Base-by-base conservation (phyloP, 306 rosid genomes). In the Prosopis cineraria region DNA sequence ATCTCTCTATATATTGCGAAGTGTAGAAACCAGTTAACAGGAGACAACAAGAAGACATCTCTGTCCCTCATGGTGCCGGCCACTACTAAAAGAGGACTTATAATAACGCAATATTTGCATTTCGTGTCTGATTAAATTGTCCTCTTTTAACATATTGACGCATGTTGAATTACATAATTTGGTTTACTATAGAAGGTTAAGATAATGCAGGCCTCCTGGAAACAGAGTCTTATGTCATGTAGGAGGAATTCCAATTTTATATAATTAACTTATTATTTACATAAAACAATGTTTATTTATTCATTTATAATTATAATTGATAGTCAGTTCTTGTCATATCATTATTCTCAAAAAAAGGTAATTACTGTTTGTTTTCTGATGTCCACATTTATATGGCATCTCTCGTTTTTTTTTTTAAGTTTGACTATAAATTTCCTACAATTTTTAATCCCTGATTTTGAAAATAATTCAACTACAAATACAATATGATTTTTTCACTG, bases 31-130 rank as follows among this genome's bases (percentile, higher is more conserved):
- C 53, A 69, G 47, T 19, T 68, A 56, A 70, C 88, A 71, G 66
- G 73, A 74, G 55, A 81, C 86, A 78, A 82, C 63, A 74, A 72
- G 39, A 52, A 78, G 78, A 78, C 24, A 90, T 87, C 85, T 86
- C 79, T 87, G 92, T 85, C 90, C 70, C 83, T 72, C 83, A 76
- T 92, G 92, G 81, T 76, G 96, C 93, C 86, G 81, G 85, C 76
- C 40, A 5, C 12, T n/a, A n/a, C 29, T 3, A 17, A 74, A 76
- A 74, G 44, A 83, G 80, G 58, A 79, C 40, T 58, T 65, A 39
- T 66, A 82, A 73, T 64, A 64, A 83, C 71, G 83, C 55, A 14
- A 72, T 58, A 81, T 40, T 40, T 34, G 22, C 12, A 1, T 53
- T 20, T 53, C 25, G 2, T 53, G 62, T 53, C 62, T 2, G 62